Evolutionary conservation across 2,329 filamentous ascomycete genomes (phyloP).

Genomic region (Venturia pyrina): DNA sequence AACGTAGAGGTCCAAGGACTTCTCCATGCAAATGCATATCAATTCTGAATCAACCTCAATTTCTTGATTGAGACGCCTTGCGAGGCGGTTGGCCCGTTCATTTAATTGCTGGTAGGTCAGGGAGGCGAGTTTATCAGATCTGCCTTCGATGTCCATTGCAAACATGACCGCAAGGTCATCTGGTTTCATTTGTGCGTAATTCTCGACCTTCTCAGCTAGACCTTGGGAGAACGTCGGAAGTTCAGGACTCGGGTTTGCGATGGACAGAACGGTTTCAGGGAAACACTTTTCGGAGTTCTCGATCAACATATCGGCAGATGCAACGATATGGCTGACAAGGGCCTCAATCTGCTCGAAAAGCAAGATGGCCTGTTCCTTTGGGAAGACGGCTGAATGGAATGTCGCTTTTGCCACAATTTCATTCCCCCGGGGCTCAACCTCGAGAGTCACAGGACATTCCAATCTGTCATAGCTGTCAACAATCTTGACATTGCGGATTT

Average conservation of each 20-base stretch:
- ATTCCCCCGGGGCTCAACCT: conserved; percentile 55
- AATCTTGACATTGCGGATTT: conserved; percentile 39
- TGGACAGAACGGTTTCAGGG: conserved; percentile 23
- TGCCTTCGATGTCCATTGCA: conserved; percentile 19
- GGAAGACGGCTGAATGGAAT: conserved; percentile 45
- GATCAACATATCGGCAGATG: conserved; percentile 25
- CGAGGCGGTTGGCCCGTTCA: conserved; percentile 52
- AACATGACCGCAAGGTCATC: conserved; percentile 56
- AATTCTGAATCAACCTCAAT: conserved; percentile 45
- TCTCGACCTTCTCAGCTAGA: conserved; percentile 42
- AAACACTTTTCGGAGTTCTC: conserved; percentile 19
- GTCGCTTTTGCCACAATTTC: conserved; percentile 43
- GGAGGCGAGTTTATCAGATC: conserved; percentile 13
- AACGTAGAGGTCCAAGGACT: conserved; percentile 62
- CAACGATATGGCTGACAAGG: conserved; percentile 37
- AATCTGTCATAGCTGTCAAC: conserved; percentile 58
- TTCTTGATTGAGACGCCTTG: conserved; percentile 40
- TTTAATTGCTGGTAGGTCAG: conserved; percentile 60
- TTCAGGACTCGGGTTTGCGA: conserved; percentile 30
- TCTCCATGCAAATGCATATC: conserved; percentile 69
- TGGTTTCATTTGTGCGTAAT: conserved; percentile 38
- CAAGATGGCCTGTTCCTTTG: conserved; percentile 43
- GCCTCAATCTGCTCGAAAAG: conserved; percentile 53
- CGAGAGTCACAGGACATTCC: conserved; percentile 66
- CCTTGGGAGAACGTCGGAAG: conserved; percentile 18